Conservation (phyloP, 345 rosid genomes). For the Sapria himalayana region DNA sequence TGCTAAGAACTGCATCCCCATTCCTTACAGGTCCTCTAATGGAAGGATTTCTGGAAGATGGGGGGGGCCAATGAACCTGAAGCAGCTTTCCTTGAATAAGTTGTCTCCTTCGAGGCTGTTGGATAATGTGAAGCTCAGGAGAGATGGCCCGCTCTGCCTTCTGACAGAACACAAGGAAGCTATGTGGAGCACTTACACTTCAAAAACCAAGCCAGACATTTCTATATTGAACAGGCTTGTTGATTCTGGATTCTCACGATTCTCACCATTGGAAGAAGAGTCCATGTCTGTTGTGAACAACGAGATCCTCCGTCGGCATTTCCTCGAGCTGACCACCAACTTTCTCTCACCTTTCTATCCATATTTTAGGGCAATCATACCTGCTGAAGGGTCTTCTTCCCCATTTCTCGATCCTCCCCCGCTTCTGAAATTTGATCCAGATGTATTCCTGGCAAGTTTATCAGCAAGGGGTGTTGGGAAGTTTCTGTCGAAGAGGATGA, state of each 20-base stretch:
- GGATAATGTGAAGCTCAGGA: constrained; percentile 59
- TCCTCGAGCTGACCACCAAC: constrained; percentile 91
- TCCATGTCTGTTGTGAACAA: constrained; percentile 97
- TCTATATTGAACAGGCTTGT: constrained; percentile 79
- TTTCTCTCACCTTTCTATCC: constrained; percentile 97
- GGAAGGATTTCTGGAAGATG: constrained; percentile 47
- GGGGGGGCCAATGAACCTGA: constrained; percentile 63
- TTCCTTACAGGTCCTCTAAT: constrained; percentile 39
- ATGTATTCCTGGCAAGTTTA: constrained; percentile 61
- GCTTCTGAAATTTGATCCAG: constrained; percentile 36
- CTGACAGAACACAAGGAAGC: constrained; percentile 99
- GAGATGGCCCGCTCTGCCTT: constrained; percentile 93
- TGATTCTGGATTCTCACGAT: constrained; percentile 86
- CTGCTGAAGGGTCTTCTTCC: constrained; percentile 75
- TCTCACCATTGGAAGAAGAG: constrained; percentile 91
- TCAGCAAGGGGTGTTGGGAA: constrained; percentile 82
- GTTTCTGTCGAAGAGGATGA: constrained; percentile 82
- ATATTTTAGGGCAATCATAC: constrained; percentile 48
- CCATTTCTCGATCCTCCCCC: constrained; percentile 85
- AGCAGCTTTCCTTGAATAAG: constrained; percentile 58
- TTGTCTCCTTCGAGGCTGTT: constrained; percentile 75
- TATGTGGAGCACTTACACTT: constrained; percentile 63
- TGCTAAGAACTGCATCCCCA: constrained; percentile 32
- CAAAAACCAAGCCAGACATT: constrained; percentile 87
- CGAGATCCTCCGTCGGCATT: constrained; percentile 84